A percentile compares a stretch with the other conserved stretches of the same genome.
Evolutionary conservation across 352 stramenopile genomes (phyloP).

Genomic region (Globisporangium paddicum): DNA sequence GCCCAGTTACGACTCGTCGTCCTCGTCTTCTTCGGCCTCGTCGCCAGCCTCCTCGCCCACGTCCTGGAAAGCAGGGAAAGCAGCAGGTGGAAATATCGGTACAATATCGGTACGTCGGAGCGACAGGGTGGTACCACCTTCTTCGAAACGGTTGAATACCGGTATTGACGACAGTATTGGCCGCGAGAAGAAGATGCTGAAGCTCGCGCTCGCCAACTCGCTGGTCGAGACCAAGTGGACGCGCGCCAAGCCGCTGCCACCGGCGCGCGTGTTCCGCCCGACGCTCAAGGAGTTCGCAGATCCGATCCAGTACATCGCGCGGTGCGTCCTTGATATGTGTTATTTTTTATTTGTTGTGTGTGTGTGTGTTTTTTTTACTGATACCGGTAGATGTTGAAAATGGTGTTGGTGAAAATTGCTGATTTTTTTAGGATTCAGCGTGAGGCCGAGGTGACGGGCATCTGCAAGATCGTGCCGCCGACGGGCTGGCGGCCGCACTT

Average conservation of each 20-base stretch:
- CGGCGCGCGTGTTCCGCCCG: slow-evolving; percentile 65
- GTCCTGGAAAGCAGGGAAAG: not conserved
- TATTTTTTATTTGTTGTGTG: not conserved
- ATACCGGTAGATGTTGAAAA: no score
- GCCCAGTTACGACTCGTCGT: not conserved
- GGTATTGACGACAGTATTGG: slow-evolving; percentile 11
- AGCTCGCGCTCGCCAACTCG: slow-evolving; percentile 50
- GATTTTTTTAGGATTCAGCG: slow-evolving; percentile 68
- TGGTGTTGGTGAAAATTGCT: no score
- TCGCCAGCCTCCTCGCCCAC: not conserved
- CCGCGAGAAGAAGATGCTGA: slow-evolving; percentile 54
- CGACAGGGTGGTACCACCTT: slow-evolving; percentile 15
- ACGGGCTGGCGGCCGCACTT: slow-evolving; percentile 88
- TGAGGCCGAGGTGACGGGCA: slow-evolving; percentile 73
- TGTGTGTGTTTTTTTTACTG: no score
- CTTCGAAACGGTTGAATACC: slow-evolving; percentile 17
- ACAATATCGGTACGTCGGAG: slow-evolving; percentile 16
- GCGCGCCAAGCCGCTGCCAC: slow-evolving; percentile 23
- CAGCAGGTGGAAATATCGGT: slow-evolving; percentile 2
- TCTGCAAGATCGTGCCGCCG: slow-evolving; percentile 98
- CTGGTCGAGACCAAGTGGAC: slow-evolving; percentile 48
- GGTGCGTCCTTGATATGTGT: slow-evolving; percentile 27
- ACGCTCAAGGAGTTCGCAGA: slow-evolving; percentile 85
- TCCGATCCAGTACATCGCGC: slow-evolving; percentile 86
- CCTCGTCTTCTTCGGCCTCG: slow-evolving; percentile 1